Percentiles rank a stretch among this genome's conserved stretches.
phyloP scores from a whole-genome alignment of 2,329 filamentous ascomycete species.

The Xylaria sp. region DNA sequence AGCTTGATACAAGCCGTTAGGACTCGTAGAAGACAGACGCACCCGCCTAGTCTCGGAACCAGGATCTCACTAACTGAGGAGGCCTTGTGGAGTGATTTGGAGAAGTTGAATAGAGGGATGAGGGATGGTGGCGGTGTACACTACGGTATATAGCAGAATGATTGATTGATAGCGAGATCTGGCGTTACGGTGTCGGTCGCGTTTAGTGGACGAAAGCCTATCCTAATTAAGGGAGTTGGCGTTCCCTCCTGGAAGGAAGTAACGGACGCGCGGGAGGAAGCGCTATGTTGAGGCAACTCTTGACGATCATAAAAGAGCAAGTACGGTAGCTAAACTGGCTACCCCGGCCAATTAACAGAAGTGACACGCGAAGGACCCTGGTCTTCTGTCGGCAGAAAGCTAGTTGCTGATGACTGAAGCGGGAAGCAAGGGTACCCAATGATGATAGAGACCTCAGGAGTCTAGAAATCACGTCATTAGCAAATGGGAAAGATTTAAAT shows the following conservation, averaged over 20 bases:
- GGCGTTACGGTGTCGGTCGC: conserved; percentile 33
- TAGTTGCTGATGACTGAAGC: conserved; percentile 24
- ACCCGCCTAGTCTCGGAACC: conserved; percentile 30
- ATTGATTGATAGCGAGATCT: conserved; percentile 32
- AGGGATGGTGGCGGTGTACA: conserved; percentile 31
- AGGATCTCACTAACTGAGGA: conserved; percentile 25
- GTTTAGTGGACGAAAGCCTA: conserved; percentile 27
- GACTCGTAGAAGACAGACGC: conserved; percentile 13
- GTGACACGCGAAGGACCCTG: conserved; percentile 29
- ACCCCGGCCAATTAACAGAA: conserved; percentile 26
- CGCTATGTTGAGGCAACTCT: conserved; percentile 36
- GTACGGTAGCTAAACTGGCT: neutral
- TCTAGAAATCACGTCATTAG: conserved; percentile 33
- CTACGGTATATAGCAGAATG: conserved; percentile 19
- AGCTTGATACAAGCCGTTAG: conserved; percentile 24
- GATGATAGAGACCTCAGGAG: conserved; percentile 23
- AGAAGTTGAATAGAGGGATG: conserved; percentile 23
- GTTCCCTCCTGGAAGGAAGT: conserved; percentile 31
- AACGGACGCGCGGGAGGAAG: conserved; percentile 24
- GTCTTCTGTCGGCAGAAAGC: conserved; percentile 34
- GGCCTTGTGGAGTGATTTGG: conserved; percentile 28
- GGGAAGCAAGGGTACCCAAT: conserved; percentile 32
- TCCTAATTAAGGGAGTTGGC: conserved; percentile 31
- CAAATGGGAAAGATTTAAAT: conserved; percentile 24
- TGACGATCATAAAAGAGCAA: conserved; percentile 27